Evolutionary conservation across 2,329 filamentous ascomycete species (phyloP), one percentile per base, ranked within the genome.

Genomic region (Chaetomiaceae sp.): DNA sequence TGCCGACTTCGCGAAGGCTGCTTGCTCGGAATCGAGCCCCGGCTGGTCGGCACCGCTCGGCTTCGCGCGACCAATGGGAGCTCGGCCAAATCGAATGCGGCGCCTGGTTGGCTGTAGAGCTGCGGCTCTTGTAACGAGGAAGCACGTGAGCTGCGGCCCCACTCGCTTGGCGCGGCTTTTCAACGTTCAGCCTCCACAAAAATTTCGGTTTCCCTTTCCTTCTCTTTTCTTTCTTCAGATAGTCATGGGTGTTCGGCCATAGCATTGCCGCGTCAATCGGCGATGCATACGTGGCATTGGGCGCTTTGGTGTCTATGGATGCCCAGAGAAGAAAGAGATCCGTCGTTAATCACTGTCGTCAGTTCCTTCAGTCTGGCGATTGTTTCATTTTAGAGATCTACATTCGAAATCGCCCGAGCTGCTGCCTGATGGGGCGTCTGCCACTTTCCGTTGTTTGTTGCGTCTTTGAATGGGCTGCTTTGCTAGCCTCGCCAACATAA

Each of bases 311-410:
- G 61, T 57, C 63, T 52, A 63, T 66, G 69, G 65, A 63, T 61
- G 67, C 66, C 74, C 70, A 70, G 64, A 78, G 76, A 78, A 69
- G 63, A 75, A 68, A 64, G 58, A 58, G 75, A 76, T 79, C 76
- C 74, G 71, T 79, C 76, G 76, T 80, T 80, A 79, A 80, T 80
- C 77, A 75, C 77, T 64, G 74, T 69, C 74, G 71, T 63, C 72
- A 72, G 72, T 46, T 31, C 66, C 15, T 64, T 68, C 73, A 68
- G 71, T 79, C 75, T 74, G 72, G 68, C 69, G 73, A 71, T 69
- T 72, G 77, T 79, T 80, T 80, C 77, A 80, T 78, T 77, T 72
- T 72, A 64, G 75, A 76, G 76, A 80, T 79, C 76, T 77, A 80
- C 77, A 80, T 75, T 38, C 36, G n/a, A 14, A 20, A 22, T 20